A percentile compares a stretch with the other conserved stretches of the same genome.
These are phyloP conservation scores for Rhypophila decipiens DNA, from an alignment of 495 filamentous ascomycete species.

Conservation along the genomic window DNA sequence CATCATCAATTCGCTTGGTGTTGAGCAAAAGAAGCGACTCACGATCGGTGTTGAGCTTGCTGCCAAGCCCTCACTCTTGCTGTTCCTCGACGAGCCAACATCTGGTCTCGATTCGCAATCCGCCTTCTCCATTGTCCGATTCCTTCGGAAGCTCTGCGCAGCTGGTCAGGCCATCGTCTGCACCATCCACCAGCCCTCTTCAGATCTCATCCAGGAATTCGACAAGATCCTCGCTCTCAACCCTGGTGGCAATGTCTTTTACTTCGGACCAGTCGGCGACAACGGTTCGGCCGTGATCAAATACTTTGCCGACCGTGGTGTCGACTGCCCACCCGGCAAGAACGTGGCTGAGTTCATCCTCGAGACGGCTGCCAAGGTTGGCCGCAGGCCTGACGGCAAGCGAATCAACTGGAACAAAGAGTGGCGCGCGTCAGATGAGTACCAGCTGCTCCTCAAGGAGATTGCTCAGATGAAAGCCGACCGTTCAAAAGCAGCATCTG, in stretches of 20 bases:
- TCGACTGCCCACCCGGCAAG: slow-evolving; percentile 55
- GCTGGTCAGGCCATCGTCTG: slow-evolving; percentile 68
- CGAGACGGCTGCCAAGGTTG: slow-evolving; percentile 69
- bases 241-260: slow-evolving; percentile 63
- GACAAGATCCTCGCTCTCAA: slow-evolving; percentile 65
- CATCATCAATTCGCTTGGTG: slow-evolving; percentile 70
- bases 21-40: slow-evolving; percentile 55
- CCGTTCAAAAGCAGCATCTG: background rate
- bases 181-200: slow-evolving; percentile 76
- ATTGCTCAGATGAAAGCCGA: slow-evolving; percentile 56
- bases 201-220: slow-evolving; percentile 69
- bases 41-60: slow-evolving; percentile 93
- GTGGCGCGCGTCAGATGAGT: slow-evolving; percentile 70
- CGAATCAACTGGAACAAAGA: slow-evolving; percentile 73
- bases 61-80: slow-evolving; percentile 70
- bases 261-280: slow-evolving; percentile 56
- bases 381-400: slow-evolving; percentile 58
- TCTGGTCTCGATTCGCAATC: slow-evolving; percentile 82
- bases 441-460: slow-evolving; percentile 56
- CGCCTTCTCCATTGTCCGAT: slow-evolving; percentile 74
- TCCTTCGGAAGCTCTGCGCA: slow-evolving; percentile 74
- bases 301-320: slow-evolving; percentile 57
- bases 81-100: slow-evolving; percentile 77
- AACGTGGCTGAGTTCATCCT: slow-evolving; percentile 86
- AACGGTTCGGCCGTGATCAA: slow-evolving; percentile 40